A percentile compares a stretch with the other conserved stretches of the same genome.
Evolutionary conservation across 163 green algal species (phyloP).

Genomic region (Dunaliella salina): DNA sequence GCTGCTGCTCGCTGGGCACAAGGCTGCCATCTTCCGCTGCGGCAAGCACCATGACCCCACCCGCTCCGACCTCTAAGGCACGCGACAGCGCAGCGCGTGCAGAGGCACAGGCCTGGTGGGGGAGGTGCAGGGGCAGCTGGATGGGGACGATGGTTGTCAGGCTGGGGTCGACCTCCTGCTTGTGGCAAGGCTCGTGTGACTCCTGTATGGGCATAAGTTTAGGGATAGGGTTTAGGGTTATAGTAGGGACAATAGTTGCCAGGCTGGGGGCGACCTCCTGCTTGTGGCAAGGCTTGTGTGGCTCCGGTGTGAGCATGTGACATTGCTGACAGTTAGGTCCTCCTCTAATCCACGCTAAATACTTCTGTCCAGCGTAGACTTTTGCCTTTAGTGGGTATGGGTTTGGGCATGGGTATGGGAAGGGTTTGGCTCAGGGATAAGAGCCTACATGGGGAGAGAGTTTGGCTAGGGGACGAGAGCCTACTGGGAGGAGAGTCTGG

Average conservation of each 20-base stretch:
- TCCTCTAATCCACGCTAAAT: no score
- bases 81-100: background rate
- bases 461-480: no score
- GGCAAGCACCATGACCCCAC: slow-evolving; percentile 6
- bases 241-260: background rate
- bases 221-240: no score
- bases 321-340: no score
- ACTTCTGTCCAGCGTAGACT: no score
- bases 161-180: background rate
- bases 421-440: no score
- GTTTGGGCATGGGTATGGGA: background rate
- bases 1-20: background rate
- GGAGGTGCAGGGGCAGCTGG: background rate
- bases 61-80: slow-evolving; percentile 11
- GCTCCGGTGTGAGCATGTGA: background rate
- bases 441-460: no score
- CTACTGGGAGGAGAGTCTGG: no score
- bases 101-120: background rate
- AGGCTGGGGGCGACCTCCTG: background rate
- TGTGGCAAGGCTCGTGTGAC: background rate
- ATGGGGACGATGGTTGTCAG: background rate
- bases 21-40: background rate
- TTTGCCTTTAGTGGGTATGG: no score
- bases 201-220: background rate
- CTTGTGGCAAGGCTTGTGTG: no score